Percentiles rank a stretch among this genome's conserved stretches.
Conservation (phyloP, 345 rosid species). For the Schrenkiella parvula region DNA sequence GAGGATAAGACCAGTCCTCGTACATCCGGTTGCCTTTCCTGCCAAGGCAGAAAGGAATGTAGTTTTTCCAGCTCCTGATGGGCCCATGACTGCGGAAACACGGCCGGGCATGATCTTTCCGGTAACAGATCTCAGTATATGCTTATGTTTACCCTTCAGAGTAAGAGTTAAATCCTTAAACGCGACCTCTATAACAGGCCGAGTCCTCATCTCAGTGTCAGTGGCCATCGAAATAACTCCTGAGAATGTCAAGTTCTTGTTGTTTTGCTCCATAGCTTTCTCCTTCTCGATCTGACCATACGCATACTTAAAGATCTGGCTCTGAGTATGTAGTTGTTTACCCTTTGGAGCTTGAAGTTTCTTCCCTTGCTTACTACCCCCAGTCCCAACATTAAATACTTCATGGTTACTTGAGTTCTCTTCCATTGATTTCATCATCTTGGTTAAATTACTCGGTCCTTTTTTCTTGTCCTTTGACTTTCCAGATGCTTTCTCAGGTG, state of each 20-base stretch:
- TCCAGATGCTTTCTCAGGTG: constrained; percentile 36
- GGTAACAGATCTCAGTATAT: constrained; percentile 67
- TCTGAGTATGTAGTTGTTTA: constrained; percentile 64
- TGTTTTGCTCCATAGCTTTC: constrained; percentile 69
- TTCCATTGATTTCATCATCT: constrained; percentile 60
- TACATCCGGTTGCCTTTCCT: constrained; percentile 78
- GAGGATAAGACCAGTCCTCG: constrained; percentile 56
- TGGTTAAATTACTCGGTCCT: constrained; percentile 48
- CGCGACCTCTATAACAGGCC: constrained; percentile 74
- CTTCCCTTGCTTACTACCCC: constrained; percentile 49
- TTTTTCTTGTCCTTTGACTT: constrained; percentile 47
- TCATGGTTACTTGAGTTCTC: constrained; percentile 49
- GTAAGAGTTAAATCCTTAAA: constrained; percentile 82
- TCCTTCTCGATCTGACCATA: constrained; percentile 92
- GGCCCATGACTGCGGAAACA: constrained; percentile 99
- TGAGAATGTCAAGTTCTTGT: constrained; percentile 70
- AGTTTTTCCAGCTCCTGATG: constrained; percentile 94
- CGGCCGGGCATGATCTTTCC: constrained; percentile 90
- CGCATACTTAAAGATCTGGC: constrained; percentile 88
- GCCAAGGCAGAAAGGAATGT: constrained; percentile 85
- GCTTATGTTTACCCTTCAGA: constrained; percentile 66
- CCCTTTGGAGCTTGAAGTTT: constrained; percentile 60
- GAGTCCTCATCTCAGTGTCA: constrained; percentile 49
- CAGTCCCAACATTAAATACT: constrained; percentile 53
- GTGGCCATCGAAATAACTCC: constrained; percentile 86